Evolutionary conservation across 1,284 basidiomycete genomes (phyloP).

Genomic region (Apiotrichum brassicae): DNA sequence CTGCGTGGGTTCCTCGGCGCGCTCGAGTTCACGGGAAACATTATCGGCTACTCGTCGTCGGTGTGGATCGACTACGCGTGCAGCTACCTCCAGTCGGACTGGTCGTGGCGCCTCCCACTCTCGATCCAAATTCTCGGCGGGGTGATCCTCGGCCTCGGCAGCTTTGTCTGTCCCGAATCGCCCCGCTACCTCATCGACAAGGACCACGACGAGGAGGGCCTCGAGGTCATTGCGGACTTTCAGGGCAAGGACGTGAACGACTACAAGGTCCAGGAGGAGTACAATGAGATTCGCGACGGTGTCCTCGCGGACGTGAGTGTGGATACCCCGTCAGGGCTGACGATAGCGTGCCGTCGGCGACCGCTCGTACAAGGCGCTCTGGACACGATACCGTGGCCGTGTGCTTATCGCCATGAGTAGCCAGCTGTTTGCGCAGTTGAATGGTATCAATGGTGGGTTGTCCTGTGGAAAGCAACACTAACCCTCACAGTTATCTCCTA

Average conservation of each 20-base stretch:
- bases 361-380: constrained; percentile 76
- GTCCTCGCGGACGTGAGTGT: constrained; percentile 67
- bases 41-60: constrained; percentile 89
- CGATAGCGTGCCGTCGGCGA: constrained; percentile 62
- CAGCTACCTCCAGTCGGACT: constrained; percentile 74
- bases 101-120: constrained; percentile 76
- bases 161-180: constrained; percentile 84
- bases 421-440: constrained; percentile 93
- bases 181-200: constrained; percentile 90
- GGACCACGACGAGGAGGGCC: constrained; percentile 76
- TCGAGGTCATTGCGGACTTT: constrained; percentile 81
- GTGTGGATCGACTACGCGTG: constrained; percentile 97
- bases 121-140: constrained; percentile 88
- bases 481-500: neutral
- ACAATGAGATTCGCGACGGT: constrained; percentile 84
- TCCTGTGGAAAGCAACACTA: constrained; percentile 62
- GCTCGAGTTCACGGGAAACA: constrained; percentile 93
- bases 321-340: neutral
- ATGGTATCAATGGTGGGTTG: constrained; percentile 89
- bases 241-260: constrained; percentile 79
- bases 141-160: constrained; percentile 69
- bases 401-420: constrained; percentile 96
- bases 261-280: constrained; percentile 71
- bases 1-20: constrained; percentile 86
- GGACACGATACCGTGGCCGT: constrained; percentile 78